These are phyloP conservation scores for Actinomortierella wolfii DNA, from an alignment of 371 early-diverging fungal species.

Conservation along the genomic window DNA sequence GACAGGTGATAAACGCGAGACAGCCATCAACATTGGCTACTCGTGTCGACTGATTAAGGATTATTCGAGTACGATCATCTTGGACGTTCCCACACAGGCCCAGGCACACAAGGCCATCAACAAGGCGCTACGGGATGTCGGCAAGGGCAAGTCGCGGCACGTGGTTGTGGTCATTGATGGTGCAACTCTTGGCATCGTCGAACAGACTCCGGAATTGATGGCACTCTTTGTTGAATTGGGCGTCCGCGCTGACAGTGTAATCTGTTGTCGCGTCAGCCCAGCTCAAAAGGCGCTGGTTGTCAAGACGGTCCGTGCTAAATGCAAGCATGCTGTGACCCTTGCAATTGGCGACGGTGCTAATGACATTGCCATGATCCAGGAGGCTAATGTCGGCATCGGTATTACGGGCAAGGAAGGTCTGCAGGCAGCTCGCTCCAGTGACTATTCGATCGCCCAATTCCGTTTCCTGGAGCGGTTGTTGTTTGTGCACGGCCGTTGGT, in stretches of 20 bases:
- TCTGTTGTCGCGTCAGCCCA: slow-evolving; percentile 95
- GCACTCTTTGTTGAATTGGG: slow-evolving; percentile 72
- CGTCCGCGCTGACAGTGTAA: slow-evolving; percentile 72
- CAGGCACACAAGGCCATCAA: slow-evolving; percentile 46
- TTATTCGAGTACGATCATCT: slow-evolving; percentile 41
- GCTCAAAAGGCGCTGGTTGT: slow-evolving; percentile 90
- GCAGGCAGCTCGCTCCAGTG: slow-evolving; percentile 81
- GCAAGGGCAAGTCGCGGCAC: slow-evolving; percentile 45
- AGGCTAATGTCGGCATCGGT: slow-evolving; percentile 85
- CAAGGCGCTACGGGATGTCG: slow-evolving; percentile 51
- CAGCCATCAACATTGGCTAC: slow-evolving; percentile 96
- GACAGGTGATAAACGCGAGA: slow-evolving; percentile 99
- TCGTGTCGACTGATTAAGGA: slow-evolving; percentile 76
- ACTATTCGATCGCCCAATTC: slow-evolving; percentile 87
- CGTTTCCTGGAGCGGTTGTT: slow-evolving; percentile 69
- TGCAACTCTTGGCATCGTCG: slow-evolving; percentile 67
- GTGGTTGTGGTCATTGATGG: slow-evolving; percentile 83
- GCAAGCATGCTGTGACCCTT: slow-evolving; percentile 67
- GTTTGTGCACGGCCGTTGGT: slow-evolving; percentile 85
- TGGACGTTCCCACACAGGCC: slow-evolving; percentile 34
- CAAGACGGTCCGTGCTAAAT: slow-evolving; percentile 63
- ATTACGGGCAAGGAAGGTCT: slow-evolving; percentile 89
- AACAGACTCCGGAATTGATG: slow-evolving; percentile 51
- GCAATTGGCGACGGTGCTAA: slow-evolving; percentile 97
- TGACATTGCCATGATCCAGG: slow-evolving; percentile 95